Base-by-base conservation (phyloP, 106 monocot genomes). In the Ottelia alismoides region DNA sequence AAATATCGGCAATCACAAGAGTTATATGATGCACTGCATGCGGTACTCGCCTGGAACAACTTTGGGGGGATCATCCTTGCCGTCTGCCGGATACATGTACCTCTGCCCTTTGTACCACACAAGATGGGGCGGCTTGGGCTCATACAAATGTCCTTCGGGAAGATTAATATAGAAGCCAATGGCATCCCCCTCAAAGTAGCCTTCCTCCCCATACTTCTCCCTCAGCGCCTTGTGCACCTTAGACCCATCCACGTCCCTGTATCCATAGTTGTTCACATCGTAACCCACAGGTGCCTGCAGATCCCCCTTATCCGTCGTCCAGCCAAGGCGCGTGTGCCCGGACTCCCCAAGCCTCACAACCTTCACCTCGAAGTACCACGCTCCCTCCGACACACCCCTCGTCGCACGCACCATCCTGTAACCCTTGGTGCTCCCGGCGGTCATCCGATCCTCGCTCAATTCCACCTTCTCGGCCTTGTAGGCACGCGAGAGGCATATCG, bases 401-500 rank as follows among this genome's bases (percentile, higher is more conserved):
- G 96, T 89, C 31, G 96, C 82, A 20, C 96, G 75, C 18, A 96
- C 96, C 89, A 89, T 96, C 22, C 96, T 69, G 62, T 89, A 96
- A 3, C 96, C 96, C 62, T 89, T 96, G 51, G 81, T 72, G 70
- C 85, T 79, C 51, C 68, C 71, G 27, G 96, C 88, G 12, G 85
- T 52, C 24, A 96, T 76, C 48, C 96, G 84, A 57, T 85, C 88
- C 11, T 96, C 89, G 25, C 74, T 72, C 18, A 96, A 82, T 58
- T 96, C 96, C 35, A 96, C 72, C 49, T 73, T 70, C 51, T 96
- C 96, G n/a, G 96, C 84, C 78, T 96, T 96, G 76, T 82, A 74
- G 30, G 74, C 58, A 29, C 79, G 65, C 29, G 89, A 89, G 55
- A 96, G 82, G 70, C 79, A 79, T 61, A 89, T 79, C 32, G 49